phyloP scores from a whole-genome alignment of 371 early-diverging fungal genomes.

The Circinella umbellata region DNA sequence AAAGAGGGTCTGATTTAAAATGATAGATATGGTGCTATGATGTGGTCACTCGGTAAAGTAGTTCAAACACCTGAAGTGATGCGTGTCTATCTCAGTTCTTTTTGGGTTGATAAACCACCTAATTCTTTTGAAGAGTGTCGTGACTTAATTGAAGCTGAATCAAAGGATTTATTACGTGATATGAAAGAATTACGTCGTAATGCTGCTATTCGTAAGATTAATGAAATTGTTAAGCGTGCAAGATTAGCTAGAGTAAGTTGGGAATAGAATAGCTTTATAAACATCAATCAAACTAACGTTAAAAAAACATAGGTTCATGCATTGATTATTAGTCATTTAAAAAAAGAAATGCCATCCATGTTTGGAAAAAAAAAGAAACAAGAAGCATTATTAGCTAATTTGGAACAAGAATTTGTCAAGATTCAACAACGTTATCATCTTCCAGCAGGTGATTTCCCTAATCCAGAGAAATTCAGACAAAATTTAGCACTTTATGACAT shows the following conservation, averaged over 20 bases:
- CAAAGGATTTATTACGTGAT: conserved; percentile 78
- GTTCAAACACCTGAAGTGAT: conserved; percentile 88
- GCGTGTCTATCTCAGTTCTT: conserved; percentile 84
- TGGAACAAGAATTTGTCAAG: conserved; percentile 70
- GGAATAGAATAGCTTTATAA: background rate
- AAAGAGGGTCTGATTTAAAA: no score
- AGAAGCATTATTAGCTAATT: conserved; percentile 62
- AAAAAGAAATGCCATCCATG: conserved; percentile 84
- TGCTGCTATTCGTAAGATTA: conserved; percentile 87
- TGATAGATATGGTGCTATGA: conserved; percentile 83
- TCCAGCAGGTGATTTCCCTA: conserved; percentile 69
- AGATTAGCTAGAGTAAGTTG: conserved; percentile 68
- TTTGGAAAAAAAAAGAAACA: conserved; percentile 82
- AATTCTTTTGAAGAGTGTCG: conserved; percentile 77
- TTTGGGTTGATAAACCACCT: conserved; percentile 80
- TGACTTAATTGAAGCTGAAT: conserved; percentile 74
- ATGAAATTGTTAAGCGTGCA: conserved; percentile 91
- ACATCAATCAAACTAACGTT: no score
- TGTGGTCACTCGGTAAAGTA: conserved; percentile 94
- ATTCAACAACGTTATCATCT: conserved; percentile 66
- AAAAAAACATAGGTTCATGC: conserved; percentile 88
- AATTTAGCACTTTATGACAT: conserved; percentile 67
- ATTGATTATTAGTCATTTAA: conserved; percentile 81
- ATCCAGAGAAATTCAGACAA: conserved; percentile 58
- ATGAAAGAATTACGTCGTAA: conserved; percentile 79